Conservation (phyloP, 352 stramenopile species). For the Globisporangium viniferum region DNA sequence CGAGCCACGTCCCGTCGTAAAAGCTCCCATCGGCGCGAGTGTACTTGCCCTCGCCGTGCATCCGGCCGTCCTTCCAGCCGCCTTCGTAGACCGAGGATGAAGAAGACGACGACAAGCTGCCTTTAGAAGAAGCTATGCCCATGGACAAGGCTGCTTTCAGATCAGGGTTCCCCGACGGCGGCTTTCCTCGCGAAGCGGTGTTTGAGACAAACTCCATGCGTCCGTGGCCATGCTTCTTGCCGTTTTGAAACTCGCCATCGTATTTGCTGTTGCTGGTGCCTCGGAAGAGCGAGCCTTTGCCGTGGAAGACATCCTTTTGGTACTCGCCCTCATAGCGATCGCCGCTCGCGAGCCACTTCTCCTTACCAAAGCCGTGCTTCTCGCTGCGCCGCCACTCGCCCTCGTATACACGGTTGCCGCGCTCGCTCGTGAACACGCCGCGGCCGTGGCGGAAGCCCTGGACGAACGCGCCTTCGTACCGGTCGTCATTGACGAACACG, state of each 20-base stretch:
- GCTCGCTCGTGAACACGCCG: constrained; percentile 54
- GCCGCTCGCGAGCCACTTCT: constrained; percentile 44
- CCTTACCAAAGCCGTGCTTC: constrained; percentile 52
- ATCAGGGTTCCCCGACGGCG: background rate
- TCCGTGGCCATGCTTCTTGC: constrained; percentile 47
- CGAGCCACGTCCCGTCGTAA: constrained; percentile 63
- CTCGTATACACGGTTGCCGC: constrained; percentile 46
- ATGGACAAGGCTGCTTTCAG: constrained; percentile 10
- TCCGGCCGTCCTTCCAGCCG: constrained; percentile 56
- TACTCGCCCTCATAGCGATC: constrained; percentile 72
- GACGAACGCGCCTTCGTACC: constrained; percentile 61
- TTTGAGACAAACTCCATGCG: constrained; percentile 55
- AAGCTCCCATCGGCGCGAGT: constrained; percentile 52
- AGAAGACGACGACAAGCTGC: background rate
- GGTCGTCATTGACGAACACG: constrained; percentile 61
- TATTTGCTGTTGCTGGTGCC: constrained; percentile 48
- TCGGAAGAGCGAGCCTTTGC: constrained; percentile 40
- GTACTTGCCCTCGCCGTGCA: constrained; percentile 71
- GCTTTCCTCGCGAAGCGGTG: background rate
- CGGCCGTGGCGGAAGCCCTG: constrained; percentile 56
- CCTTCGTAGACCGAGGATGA: constrained; percentile 43
- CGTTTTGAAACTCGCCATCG: constrained; percentile 54
- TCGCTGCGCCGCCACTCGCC: constrained; percentile 58
- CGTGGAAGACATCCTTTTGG: constrained; percentile 49
- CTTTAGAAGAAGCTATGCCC: background rate